Evolutionary conservation across 139 green algal species (phyloP), one percentile per base, ranked within the genome.

Genomic region (Volvox africanus): DNA sequence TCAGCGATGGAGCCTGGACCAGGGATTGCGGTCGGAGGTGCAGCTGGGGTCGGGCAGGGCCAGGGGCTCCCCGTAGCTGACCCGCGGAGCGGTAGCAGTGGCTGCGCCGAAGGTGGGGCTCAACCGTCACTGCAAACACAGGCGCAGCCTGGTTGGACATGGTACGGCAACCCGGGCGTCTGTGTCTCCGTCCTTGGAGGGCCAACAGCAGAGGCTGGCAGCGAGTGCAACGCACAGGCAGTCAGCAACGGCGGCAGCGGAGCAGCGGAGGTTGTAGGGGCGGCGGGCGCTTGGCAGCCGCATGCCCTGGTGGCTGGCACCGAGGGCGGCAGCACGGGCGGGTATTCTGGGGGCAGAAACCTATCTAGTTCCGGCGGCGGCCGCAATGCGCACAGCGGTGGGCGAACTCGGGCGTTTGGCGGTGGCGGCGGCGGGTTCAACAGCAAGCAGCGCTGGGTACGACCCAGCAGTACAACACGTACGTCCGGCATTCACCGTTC

Each of bases 401-500:
- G 82, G 28, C n/a, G 61, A 9, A 21, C 2, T 3, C 9, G 26
- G 69, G 28, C 37, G 36, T 67, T 30, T 30, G 50, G 86, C 17
- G 82, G 82, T 35, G 82, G 82, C 30, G 62, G 82, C 26, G 67
- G 36, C 11, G 83, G 83, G 17, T 77, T 20, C 35, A 71, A 28
- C 20, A 65, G 30, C 78, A 84, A 84, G 21, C 81, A 84, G 37
- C 81, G 81, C n/a, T 62, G 61, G 55, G 20, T n/a, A 30, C 30
- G 55, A 1, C 55, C n/a, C 80, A 86, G 32, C 50, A 73, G 28
- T 32, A 86, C 26, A 14, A n/a, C n/a, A 32, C 19, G 12, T 13
- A 21, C 81, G 6, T 30, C 61, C 1, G 81, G 61, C 61, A 36
- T 90, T 30, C 55, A 90, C 19, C 86, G 86, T 13, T 84, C 71